Evolutionary conservation across 441 rosid genomes (phyloP).

Genomic region (Gossypium schwendimanii): DNA sequence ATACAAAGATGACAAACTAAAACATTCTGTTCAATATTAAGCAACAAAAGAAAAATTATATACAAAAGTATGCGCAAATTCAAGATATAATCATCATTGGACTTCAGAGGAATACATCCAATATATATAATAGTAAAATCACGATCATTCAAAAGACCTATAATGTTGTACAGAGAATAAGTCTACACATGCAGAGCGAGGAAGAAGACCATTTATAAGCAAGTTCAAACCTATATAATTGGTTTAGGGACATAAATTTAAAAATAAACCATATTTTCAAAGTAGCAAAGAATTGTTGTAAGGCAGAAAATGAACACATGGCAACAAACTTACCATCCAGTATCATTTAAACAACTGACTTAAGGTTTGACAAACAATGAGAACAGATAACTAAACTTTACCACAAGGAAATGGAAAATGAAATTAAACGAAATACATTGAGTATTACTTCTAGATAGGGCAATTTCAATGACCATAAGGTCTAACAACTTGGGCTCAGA

Average conservation of each 20-base stretch:
- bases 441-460: slow-evolving; percentile 18
- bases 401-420: neutral
- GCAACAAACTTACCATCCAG: slow-evolving; percentile 2
- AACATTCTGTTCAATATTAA: neutral
- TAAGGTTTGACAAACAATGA: neutral
- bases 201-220: neutral
- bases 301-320: slow-evolving; percentile 5
- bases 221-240: neutral
- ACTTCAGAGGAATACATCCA: neutral
- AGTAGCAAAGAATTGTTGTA: neutral
- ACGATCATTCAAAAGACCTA: neutral
- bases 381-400: neutral
- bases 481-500: neutral
- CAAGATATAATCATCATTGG: neutral
- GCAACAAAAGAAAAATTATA: neutral
- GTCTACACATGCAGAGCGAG: neutral
- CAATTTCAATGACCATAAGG: neutral
- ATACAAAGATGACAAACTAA: slow-evolving; percentile 3
- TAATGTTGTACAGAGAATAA: neutral
- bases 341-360: neutral
- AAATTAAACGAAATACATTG: neutral
- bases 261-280: neutral
- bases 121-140: neutral
- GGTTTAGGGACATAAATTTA: neutral
- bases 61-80: neutral